Percentiles rank a stretch among this genome's conserved stretches.
phyloP scores from a whole-genome alignment of 2,329 filamentous ascomycete species.

The Nigrograna mackinnonii region DNA sequence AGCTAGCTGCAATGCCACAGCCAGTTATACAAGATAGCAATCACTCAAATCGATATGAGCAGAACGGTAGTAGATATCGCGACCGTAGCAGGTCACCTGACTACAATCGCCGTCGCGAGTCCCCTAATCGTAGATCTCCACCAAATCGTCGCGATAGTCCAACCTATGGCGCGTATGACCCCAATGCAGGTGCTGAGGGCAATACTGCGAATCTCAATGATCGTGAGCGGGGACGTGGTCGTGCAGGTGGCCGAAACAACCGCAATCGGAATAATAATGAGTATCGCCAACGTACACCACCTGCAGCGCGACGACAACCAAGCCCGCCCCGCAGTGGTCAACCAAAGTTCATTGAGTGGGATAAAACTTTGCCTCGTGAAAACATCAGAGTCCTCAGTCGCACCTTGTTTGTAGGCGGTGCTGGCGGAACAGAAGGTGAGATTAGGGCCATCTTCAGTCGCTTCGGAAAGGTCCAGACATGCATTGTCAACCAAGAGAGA shows the following conservation, averaged over 20 bases:
- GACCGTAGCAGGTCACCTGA: slow-evolving; percentile 58
- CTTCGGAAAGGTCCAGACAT: slow-evolving; percentile 90
- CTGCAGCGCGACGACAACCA: slow-evolving; percentile 64
- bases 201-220: slow-evolving; percentile 60
- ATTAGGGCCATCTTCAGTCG: slow-evolving; percentile 78
- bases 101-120: slow-evolving; percentile 69
- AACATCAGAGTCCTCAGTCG: slow-evolving; percentile 85
- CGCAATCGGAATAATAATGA: slow-evolving; percentile 54
- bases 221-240: slow-evolving; percentile 60
- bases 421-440: slow-evolving; percentile 74
- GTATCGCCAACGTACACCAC: slow-evolving; percentile 88
- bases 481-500: slow-evolving; percentile 97
- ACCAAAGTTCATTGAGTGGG: slow-evolving; percentile 80
- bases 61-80: slow-evolving; percentile 36
- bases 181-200: slow-evolving; percentile 58
- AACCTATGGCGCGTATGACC: slow-evolving; percentile 74
- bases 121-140: slow-evolving; percentile 58
- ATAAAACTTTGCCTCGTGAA: slow-evolving; percentile 72
- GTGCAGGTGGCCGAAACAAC: slow-evolving; percentile 45
- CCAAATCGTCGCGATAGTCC: slow-evolving; percentile 68
- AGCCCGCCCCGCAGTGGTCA: slow-evolving; percentile 52
- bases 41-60: slow-evolving; percentile 30
- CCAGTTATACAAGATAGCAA: slow-evolving; percentile 18
- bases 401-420: slow-evolving; percentile 94
- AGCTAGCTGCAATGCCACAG: slow-evolving; percentile 17